Base-by-base conservation (phyloP, 1,139 yeast genomes). In the Candida sanyaensis region DNA sequence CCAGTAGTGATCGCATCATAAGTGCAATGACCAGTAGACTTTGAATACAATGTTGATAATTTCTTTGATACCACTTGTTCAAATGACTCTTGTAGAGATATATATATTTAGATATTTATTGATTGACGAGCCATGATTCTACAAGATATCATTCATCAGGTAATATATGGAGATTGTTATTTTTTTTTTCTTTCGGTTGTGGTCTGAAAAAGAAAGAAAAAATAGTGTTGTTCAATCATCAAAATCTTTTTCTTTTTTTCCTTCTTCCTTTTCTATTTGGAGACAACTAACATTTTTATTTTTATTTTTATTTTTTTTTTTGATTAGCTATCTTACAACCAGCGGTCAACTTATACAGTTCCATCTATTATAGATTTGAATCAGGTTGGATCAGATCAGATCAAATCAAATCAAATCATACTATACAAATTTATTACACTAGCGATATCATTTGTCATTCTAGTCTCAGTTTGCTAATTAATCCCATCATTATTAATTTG, bases 171-270 rank as follows among this genome's bases (percentile, higher is more conserved):
- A 10, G 33, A 21, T 21, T 31, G 33, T 31, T n/a, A 31, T n/a
- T 11, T 31, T 31, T 31, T 31, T 31, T 31, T 26, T 26, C 28
- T 26, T 31, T 31, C n/a, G 33, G 33, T 31, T n/a, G 17, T 31
- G n/a, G 32, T 26, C 28, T 26, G 9, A 26, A 26, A 26, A 26
- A 6, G 9, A 26, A 6, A 26, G 9, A 26, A 26, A 31, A 31
- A 31, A 31, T n/a, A n/a, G 17, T 31, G 33, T 31, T 34, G 37
- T 34, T 34, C 26, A 23, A 34, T 34, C 37, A 34, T 34, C 37
- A 34, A 34, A 24, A 34, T 34, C 26, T 34, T 34, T 17, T 17
- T 34, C 21, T 21, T 23, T 17, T 26, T 23, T 34, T n/a, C 26
- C 17, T 34, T 26, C 17, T 34, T 26, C 37, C 17, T 31, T 31